Conservation (phyloP, 352 stramenopile genomes). For the Globisporangium megalacanthum region DNA sequence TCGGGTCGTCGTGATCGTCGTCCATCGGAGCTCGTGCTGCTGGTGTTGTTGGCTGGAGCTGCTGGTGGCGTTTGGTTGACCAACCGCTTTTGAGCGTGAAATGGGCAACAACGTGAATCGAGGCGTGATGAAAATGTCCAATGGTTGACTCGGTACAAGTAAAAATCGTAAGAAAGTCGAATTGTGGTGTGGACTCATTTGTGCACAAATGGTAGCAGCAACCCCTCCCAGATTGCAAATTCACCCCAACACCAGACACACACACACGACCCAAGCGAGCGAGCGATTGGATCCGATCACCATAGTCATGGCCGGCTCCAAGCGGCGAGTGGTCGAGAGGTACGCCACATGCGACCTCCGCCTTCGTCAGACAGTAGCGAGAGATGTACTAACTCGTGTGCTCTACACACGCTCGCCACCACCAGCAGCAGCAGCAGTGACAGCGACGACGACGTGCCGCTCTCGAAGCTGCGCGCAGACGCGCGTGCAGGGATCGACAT, state of each 20-base stretch:
- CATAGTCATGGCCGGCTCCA: constrained; percentile 9
- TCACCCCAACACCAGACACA: no score
- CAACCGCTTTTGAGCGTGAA: neutral
- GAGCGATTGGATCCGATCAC: neutral
- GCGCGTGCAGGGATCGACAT: constrained; percentile 17
- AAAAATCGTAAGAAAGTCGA: neutral
- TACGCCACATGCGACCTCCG: no score
- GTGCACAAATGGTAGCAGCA: no score
- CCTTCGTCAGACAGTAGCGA: no score
- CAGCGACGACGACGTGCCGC: constrained; percentile 75
- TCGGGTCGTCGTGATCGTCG: constrained; percentile 52
- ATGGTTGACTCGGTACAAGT: neutral
- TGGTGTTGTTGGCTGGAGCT: neutral
- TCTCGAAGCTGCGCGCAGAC: constrained; percentile 51
- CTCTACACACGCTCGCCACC: neutral
- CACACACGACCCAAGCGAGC: no score
- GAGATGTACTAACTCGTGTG: no score
- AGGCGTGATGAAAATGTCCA: no score
- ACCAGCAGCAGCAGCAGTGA: constrained; percentile 46
- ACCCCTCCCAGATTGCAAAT: no score
- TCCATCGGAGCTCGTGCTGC: constrained; percentile 7
- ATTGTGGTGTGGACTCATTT: no score
- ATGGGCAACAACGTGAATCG: no score
- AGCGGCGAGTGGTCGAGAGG: constrained; percentile 39
- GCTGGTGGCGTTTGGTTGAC: neutral